Conservation (phyloP, 164 flowering plant species). For the Malania oleifera region DNA sequence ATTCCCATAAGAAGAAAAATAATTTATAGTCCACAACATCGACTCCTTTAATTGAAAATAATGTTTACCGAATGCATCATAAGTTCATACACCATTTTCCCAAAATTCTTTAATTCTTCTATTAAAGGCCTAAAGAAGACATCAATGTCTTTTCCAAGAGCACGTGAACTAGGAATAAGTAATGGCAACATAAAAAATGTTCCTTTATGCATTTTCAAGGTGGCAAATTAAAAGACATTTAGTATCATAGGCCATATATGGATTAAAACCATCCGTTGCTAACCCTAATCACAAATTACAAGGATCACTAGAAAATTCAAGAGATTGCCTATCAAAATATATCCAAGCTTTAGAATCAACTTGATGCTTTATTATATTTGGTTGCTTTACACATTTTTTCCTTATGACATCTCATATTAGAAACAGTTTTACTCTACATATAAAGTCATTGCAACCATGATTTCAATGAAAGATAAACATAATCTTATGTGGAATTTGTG, state of each 20-base stretch:
- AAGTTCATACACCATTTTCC: slow-evolving; percentile 4
- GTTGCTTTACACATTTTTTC: background rate
- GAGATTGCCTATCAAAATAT: background rate
- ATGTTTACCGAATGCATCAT: slow-evolving; percentile 9
- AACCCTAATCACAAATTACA: slow-evolving; percentile 12
- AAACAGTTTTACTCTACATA: too few relatives aligned
- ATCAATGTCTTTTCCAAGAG: slow-evolving; percentile 20
- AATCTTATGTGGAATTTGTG: too few relatives aligned
- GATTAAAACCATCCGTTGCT: slow-evolving; percentile 20
- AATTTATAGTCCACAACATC: slow-evolving; percentile 25
- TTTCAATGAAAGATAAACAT: too few relatives aligned
- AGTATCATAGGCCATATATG: slow-evolving; percentile 12
- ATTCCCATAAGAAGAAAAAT: slow-evolving; percentile 26
- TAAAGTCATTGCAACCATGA: too few relatives aligned
- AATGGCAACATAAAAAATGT: slow-evolving; percentile 11
- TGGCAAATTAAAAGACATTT: slow-evolving; percentile 20
- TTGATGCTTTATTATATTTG: slow-evolving; percentile 7
- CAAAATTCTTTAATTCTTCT: slow-evolving; percentile 12
- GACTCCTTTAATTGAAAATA: too few relatives aligned
- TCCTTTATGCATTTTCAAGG: slow-evolving; percentile 10
- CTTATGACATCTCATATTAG: too few relatives aligned
- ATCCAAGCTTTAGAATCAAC: slow-evolving; percentile 3
- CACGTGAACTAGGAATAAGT: slow-evolving; percentile 17
- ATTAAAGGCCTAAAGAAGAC: slow-evolving; percentile 20
- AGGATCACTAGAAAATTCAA: slow-evolving; percentile 3